phyloP scores from a whole-genome alignment of 495 filamentous ascomycete species.

The Ascobolus immersus region DNA sequence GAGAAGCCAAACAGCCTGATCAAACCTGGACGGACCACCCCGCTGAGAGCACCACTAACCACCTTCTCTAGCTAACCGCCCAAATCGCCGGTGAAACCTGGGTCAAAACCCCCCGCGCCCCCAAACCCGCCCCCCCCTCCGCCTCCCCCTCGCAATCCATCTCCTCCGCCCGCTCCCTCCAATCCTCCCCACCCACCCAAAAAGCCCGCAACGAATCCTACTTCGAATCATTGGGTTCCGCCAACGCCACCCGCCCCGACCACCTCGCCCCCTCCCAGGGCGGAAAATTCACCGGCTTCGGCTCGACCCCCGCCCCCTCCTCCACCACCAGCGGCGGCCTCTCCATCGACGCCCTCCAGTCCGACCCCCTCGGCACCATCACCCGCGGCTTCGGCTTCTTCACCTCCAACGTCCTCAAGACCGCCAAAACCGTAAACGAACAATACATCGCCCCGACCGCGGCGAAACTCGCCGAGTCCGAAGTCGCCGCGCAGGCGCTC shows the following conservation, averaged over 20 bases:
- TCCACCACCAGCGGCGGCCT: slow-evolving; percentile 18
- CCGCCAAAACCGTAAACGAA: slow-evolving; percentile 71
- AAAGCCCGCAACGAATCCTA: slow-evolving; percentile 64
- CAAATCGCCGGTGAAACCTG: slow-evolving; percentile 72
- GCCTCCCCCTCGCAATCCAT: slow-evolving; percentile 1
- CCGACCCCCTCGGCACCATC: slow-evolving; percentile 68
- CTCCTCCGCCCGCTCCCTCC: slow-evolving; percentile 4
- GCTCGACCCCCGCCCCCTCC: slow-evolving; percentile 32
- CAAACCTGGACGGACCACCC: too few relatives aligned
- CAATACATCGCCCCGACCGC: slow-evolving; percentile 75
- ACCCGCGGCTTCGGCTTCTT: slow-evolving; percentile 93
- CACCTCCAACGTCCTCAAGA: slow-evolving; percentile 54
- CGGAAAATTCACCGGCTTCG: slow-evolving; percentile 79
- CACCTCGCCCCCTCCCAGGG: slow-evolving; percentile 63
- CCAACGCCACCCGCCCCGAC: slow-evolving; percentile 51
- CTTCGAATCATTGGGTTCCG: slow-evolving; percentile 55
- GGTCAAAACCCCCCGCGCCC: slow-evolving; percentile 32
- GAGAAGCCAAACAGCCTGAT: too few relatives aligned
- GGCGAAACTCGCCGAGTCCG: slow-evolving; percentile 65
- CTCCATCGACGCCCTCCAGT: slow-evolving; percentile 58
- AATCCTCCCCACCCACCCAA: slow-evolving; percentile 3
- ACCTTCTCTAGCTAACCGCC: slow-evolving; percentile 26
- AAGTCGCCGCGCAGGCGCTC: slow-evolving; percentile 61
- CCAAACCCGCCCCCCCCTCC: slow-evolving; percentile 6
- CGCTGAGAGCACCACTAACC: not conserved